Conservation (phyloP, 345 rosid genomes). For the Combretum micranthum region DNA sequence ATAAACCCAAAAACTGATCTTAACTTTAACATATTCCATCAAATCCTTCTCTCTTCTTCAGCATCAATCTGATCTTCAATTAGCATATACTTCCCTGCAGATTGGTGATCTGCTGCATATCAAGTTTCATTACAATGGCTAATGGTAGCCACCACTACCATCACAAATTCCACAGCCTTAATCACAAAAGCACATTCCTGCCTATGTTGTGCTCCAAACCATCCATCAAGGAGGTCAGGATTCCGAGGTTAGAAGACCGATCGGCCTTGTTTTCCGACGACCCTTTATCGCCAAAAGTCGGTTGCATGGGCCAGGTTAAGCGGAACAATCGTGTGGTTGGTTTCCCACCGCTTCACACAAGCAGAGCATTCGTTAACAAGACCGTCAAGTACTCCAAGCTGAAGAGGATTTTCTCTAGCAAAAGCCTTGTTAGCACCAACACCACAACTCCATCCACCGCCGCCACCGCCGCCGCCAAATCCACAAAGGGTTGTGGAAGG, state of each 20-base stretch:
- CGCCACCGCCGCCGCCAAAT: too few relatives aligned
- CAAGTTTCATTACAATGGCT: conserved; percentile 19
- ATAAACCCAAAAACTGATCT: too few relatives aligned
- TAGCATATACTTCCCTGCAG: too few relatives aligned
- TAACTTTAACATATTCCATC: too few relatives aligned
- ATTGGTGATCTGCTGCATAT: not conserved
- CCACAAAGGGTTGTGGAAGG: conserved; percentile 16
- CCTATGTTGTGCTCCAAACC: conserved; percentile 73
- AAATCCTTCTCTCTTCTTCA: too few relatives aligned
- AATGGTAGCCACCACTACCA: conserved; percentile 27
- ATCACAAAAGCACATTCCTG: conserved; percentile 34
- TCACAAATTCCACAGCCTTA: conserved; percentile 17
- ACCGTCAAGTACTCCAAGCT: conserved; percentile 46
- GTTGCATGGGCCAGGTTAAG: conserved; percentile 90
- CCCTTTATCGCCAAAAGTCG: conserved; percentile 77
- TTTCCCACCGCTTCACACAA: conserved; percentile 27
- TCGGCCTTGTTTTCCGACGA: conserved; percentile 29
- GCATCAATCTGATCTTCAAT: too few relatives aligned
- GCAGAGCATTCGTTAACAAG: conserved; percentile 8
- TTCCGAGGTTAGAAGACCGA: conserved; percentile 23
- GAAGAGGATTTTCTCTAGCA: conserved; percentile 52
- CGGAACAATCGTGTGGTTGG: conserved; percentile 55
- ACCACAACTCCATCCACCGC: not conserved
- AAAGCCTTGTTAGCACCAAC: conserved; percentile 19
- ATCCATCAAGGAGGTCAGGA: conserved; percentile 45